These are phyloP conservation scores for Panaeolus papilionaceus DNA, from an alignment of 768 basidiomycete genomes.

Conservation along the genomic window DNA sequence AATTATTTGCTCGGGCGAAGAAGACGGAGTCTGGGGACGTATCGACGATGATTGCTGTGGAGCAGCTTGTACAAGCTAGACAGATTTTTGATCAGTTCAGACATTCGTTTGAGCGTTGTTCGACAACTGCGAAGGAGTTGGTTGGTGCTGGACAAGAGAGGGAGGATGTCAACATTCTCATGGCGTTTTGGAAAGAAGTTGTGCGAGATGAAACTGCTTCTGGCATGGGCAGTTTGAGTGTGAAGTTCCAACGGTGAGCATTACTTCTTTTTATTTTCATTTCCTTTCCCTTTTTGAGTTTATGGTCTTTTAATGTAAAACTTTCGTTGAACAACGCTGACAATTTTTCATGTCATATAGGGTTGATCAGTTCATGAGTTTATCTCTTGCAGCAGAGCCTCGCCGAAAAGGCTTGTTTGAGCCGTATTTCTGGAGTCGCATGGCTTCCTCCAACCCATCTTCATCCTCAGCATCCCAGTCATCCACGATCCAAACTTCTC, in stretches of 20 bases:
- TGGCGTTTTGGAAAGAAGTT: conserved; percentile 62
- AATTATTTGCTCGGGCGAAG: conserved; percentile 53
- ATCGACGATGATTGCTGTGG: conserved; percentile 45
- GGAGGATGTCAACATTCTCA: conserved; percentile 56
- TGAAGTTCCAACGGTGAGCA: conserved; percentile 70
- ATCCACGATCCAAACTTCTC: conserved; percentile 55
- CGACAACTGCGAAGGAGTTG: conserved; percentile 38
- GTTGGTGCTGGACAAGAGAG: conserved; percentile 44
- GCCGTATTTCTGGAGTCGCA: conserved; percentile 74
- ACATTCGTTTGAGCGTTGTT: conserved; percentile 57
- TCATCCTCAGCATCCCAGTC: not conserved
- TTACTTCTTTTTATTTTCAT: conserved; percentile 15
- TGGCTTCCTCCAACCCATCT: conserved; percentile 33
- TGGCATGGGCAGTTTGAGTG: conserved; percentile 46
- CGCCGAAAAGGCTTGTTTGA: conserved; percentile 78
- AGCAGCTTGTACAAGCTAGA: conserved; percentile 46
- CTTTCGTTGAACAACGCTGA: conserved; percentile 11
- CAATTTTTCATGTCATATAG: conserved; percentile 38
- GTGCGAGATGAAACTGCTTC: conserved; percentile 41
- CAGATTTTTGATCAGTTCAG: conserved; percentile 59
- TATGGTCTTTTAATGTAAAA: not conserved
- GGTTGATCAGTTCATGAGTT: conserved; percentile 78
- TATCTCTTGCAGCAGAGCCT: conserved; percentile 79
- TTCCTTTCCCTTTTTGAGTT: not conserved
- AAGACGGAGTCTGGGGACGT: conserved; percentile 31